Base-by-base conservation (phyloP, 1,284 basidiomycete species). In the Trametes hirsuta region DNA sequence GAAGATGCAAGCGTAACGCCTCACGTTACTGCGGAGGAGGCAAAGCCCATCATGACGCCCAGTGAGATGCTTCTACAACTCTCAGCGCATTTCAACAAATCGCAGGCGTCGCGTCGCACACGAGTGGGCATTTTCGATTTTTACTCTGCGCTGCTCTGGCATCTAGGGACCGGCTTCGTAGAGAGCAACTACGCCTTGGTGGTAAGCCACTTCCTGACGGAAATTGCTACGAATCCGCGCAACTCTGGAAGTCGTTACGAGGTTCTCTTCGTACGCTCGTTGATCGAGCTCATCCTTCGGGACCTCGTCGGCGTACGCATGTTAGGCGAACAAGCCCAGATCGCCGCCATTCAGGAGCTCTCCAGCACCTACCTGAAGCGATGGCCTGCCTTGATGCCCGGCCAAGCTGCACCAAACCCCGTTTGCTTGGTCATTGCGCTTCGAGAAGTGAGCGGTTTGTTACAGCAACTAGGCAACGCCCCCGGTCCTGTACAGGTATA, bases 311-410 rank as follows among this genome's bases (percentile, higher is more conserved):
- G 93, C 1, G 86, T 91, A 5, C 80, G 94, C 55, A 89, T 98
- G 82, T 77, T 99, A 50, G 91, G 91, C 58, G 96, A 98, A 71
- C 93, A 95, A 66, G 95, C 91, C 0, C 96, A 98, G 75, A 96
- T 98, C 50, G 80, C 83, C 37, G 97, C 96, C 0, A 92, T 98
- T 34, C 89, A 93, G 66, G 95, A 97, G 65, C 78, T 98, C 48
- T 88, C 91, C 0, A 86, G 81, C 51, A 79, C 82, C 5, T 97
- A 95, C 69, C 79, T 98, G 55, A 94, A 93, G 71, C 85, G 91
- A 59, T 99, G 95, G 94, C 95, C 95, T 0, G 89, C 93, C 0
- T 84, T 97, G 72, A 90, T 97, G 83, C 95, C 94, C 2, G 93
- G 93, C 4, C 88, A 93, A 64, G 79, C 79, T 22, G 84, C 90